Base-by-base conservation (phyloP, 805 yeast genomes). In the Komagataella kurtzmanii region DNA sequence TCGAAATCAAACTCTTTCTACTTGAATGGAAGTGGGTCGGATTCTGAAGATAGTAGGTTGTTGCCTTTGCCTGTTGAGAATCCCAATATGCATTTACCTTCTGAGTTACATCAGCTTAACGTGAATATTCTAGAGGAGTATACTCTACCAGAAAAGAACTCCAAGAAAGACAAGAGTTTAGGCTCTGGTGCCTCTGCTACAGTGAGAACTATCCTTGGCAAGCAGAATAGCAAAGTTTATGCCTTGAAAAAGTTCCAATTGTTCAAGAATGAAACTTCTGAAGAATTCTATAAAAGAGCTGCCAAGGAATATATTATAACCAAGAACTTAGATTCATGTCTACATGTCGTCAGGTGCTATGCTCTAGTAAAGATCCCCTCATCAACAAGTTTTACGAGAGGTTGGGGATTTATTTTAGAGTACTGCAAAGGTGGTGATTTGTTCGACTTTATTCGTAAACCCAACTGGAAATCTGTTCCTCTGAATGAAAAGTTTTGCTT, bases 381-480 rank as follows among this genome's bases (percentile, higher is more conserved):
- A 7, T 80, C 82, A 36, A 58, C 59, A 7, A 59, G 62, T 46
- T 65, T 83, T 50, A 68, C 78, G 0, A 68, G 93, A 57, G 91
- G 93, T 7, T 86, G 95, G 95, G 95, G 93, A 7, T 79, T 85
- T 58, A 73, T 84, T 10, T 66, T 85, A 65, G 90, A 85, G 57
- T 74, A 72, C 46, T 84, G 90, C 58, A 66, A 67, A 45, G 56
- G 58, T 6, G 84, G 83, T 46, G 95, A 85, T 64, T 64, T 85
- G 50, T 85, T 82, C 61, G 72, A 75, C 50, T 59, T 80, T 50
- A 79, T 84, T 56, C 65, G 74, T 19, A 75, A 76, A 58, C 73
- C 82, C 1, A 82, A 81, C 17, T 85, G 89, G 88, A 74, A 74
- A 57, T 58, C 74, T 45, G 56, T 73, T 1, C 71, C 77, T 10